phyloP scores from a whole-genome alignment of 2,329 filamentous ascomycete genomes.

The Fusarium euwallaceae region DNA sequence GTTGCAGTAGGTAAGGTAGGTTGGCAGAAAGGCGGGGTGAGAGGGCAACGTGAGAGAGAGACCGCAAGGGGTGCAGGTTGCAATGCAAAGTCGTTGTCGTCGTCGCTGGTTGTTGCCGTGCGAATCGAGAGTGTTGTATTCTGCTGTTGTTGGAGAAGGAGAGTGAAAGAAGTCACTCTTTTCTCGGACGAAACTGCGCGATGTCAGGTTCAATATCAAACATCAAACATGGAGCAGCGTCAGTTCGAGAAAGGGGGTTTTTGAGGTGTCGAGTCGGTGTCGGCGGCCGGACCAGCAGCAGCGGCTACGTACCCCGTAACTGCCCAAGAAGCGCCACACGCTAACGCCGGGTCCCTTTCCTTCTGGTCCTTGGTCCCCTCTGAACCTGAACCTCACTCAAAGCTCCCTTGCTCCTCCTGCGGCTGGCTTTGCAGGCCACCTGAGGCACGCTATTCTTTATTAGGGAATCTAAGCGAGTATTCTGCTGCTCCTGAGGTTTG shows the following conservation, averaged over 20 bases:
- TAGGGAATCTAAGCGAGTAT: constrained; percentile 16
- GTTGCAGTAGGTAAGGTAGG: constrained; percentile 36
- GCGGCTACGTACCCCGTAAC: constrained; percentile 45
- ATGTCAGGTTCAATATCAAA: constrained; percentile 40
- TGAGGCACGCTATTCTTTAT: constrained; percentile 45
- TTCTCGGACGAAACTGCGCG: constrained; percentile 9
- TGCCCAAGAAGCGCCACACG: constrained; percentile 40
- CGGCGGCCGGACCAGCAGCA: constrained; percentile 29
- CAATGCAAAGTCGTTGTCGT: constrained; percentile 10
- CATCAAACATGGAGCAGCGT: constrained; percentile 33
- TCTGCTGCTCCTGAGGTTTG: constrained; percentile 31
- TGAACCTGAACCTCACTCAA: constrained; percentile 8
- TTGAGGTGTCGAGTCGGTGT: constrained; percentile 37
- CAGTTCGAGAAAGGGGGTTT: constrained; percentile 47
- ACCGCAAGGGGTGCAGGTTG: constrained; percentile 22
- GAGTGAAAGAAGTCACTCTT: background rate
- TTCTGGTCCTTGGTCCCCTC: constrained; percentile 4
- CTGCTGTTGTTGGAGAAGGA: background rate
- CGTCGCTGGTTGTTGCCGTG: constrained; percentile 1
- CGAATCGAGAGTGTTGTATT: constrained; percentile 5
- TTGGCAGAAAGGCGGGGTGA: constrained; percentile 39
- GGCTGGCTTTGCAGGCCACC: constrained; percentile 37
- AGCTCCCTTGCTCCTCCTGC: constrained; percentile 30
- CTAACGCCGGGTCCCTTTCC: constrained; percentile 25
- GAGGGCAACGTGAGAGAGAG: constrained; percentile 38